These are phyloP conservation scores for Cynara cardunculus DNA, from an alignment of 129 eudicot species.

Conservation along the genomic window DNA sequence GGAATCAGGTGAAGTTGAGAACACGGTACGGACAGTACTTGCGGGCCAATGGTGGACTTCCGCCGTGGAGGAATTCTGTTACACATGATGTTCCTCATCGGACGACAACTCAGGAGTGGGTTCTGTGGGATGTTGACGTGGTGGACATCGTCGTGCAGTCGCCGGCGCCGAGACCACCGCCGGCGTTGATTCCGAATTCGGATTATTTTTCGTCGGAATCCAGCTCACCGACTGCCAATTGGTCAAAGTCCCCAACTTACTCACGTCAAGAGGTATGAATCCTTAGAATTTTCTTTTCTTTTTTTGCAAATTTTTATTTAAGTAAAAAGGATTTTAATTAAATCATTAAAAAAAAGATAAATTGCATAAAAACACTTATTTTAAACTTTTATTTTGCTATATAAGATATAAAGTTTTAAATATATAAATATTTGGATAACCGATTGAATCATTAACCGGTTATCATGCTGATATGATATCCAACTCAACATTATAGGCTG, in stretches of 20 bases:
- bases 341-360: no score
- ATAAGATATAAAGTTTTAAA: no score
- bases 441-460: no score
- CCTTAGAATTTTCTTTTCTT: not conserved
- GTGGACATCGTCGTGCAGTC: slow-evolving; percentile 47
- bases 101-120: slow-evolving; percentile 61
- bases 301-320: not conserved
- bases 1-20: slow-evolving; percentile 46
- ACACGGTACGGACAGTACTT: slow-evolving; percentile 59
- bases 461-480: no score
- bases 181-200: slow-evolving; percentile 17
- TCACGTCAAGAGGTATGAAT: slow-evolving; percentile 49
- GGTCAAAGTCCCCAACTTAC: slow-evolving; percentile 20
- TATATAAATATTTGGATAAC: no score
- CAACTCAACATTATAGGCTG: no score
- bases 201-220: slow-evolving; percentile 43
- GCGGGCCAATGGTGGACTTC: slow-evolving; percentile 62
- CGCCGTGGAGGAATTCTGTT: slow-evolving; percentile 75
- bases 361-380: no score
- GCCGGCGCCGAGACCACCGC: slow-evolving; percentile 37
- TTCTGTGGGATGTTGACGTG: slow-evolving; percentile 63
- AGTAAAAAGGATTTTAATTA: no score
- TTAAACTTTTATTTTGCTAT: no score
- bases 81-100: slow-evolving; percentile 71
- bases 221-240: slow-evolving; percentile 21